Evolutionary conservation across 495 filamentous ascomycete genomes (phyloP), one percentile per base, ranked within the genome.

Genomic region (Hypoxylon subgilvum): DNA sequence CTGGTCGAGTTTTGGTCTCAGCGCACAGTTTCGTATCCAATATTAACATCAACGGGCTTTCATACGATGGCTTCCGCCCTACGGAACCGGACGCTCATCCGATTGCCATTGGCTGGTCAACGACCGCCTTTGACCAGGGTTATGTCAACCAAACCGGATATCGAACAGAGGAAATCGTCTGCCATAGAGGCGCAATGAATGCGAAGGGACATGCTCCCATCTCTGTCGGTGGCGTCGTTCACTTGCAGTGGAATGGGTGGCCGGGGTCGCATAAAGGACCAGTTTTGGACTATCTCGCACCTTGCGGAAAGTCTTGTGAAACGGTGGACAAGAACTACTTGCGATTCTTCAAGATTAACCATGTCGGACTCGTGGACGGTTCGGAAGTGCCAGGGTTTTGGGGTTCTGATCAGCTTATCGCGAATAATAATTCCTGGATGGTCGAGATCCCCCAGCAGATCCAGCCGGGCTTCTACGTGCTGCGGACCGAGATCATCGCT

Each of bases 401-500:
- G 88, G 85, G 82, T n/a, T 71, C 82, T 4, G 85, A 91, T 62
- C 65, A 83, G n/a, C 77, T 92, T 48, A 86, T 87, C 54, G 75
- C 75, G 28, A 81, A 82, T 68, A 86, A 88, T 73, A 85, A 84
- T 71, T 83, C 75, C 61, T 86, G 83, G 81, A 79, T 83, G 51
- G 79, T 89, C 43, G 84, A 77, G 10, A 83, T 92, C 53, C 88
- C 88, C 27, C 60, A 63, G n/a, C 69, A 68, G 43, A 78, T 90
- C 43, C 76, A 69, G 4, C 65, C 83, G 6, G 88, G 88, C 4
- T 83, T 85, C 72, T 92, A 90, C 46, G 83, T 92, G 44, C 69
- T 92, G 42, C 82, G 89, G 28, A 83, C 88, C 53, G 89, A 92
- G 74, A 84, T 89, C 52, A 86, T 91, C 36, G 86, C 84, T 13